Evolutionary conservation across 179 eudicot species (phyloP).

Genomic region (Beta macrorhiza): DNA sequence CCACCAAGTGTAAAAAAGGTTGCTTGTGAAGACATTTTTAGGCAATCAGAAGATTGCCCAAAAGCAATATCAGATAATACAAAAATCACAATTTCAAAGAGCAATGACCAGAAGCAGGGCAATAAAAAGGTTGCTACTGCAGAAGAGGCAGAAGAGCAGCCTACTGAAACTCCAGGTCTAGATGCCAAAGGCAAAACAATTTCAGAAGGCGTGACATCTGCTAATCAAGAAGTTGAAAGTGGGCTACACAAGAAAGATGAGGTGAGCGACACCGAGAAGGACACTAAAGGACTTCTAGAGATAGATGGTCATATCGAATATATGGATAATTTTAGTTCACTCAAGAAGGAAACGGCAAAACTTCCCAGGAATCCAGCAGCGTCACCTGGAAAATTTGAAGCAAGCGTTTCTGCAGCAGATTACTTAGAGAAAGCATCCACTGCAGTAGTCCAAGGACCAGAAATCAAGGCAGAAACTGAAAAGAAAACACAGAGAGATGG

Average conservation of each 20-base stretch:
- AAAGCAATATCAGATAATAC: background rate
- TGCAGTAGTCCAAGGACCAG: background rate
- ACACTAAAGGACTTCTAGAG: background rate
- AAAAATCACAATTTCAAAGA: background rate
- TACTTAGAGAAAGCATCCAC: background rate
- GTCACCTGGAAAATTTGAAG: background rate
- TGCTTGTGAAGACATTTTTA: background rate
- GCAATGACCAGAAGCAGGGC: background rate
- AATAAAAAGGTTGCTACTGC: background rate
- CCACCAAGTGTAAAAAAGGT: constrained; percentile 22
- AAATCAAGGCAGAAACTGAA: background rate
- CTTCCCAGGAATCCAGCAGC: background rate
- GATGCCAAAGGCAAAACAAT: background rate
- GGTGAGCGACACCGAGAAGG: background rate
- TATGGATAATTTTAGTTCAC: background rate
- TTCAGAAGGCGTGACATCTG: background rate
- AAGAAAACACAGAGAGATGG: background rate
- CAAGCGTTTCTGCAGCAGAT: background rate
- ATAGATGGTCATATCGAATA: background rate
- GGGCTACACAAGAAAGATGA: background rate
- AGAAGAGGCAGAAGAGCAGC: constrained; percentile 1
- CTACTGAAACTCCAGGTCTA: background rate
- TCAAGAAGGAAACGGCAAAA: background rate
- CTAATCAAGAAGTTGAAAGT: background rate
- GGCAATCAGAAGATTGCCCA: background rate